Percentiles rank a stretch among this genome's conserved stretches.
phyloP scores from a whole-genome alignment of 1,284 basidiomycete genomes.

The Microbotryum scabiosae region DNA sequence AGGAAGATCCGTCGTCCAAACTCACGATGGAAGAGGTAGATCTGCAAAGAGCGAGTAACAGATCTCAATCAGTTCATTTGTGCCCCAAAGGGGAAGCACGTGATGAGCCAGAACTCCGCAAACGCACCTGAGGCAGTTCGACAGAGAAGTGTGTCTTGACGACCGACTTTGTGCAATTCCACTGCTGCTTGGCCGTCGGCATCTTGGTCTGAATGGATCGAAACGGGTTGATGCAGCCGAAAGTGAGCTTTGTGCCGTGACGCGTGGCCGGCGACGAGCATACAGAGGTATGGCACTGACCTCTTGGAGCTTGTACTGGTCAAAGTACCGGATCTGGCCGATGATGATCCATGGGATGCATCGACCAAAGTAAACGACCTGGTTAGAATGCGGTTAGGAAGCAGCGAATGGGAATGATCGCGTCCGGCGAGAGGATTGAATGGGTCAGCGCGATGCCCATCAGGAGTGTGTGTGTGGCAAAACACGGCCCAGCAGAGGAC shows the following conservation, averaged over 20 bases:
- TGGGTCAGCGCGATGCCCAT: too few relatives aligned
- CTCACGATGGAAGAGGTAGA: slow-evolving; percentile 82
- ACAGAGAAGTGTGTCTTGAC: slow-evolving; percentile 93
- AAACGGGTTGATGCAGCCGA: neutral
- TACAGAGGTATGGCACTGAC: neutral
- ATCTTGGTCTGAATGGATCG: slow-evolving; percentile 51
- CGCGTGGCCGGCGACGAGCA: neutral
- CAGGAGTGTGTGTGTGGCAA: too few relatives aligned
- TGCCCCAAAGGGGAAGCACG: neutral
- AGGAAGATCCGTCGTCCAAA: slow-evolving; percentile 37
- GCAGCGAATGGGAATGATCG: neutral
- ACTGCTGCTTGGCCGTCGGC: slow-evolving; percentile 73
- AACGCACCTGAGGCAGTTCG: slow-evolving; percentile 71
- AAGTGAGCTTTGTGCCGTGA: neutral
- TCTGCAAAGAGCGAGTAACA: slow-evolving; percentile 47
- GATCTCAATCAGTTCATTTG: neutral
- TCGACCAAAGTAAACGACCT: slow-evolving; percentile 96
- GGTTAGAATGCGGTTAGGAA: neutral
- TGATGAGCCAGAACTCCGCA: neutral
- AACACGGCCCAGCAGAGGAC: neutral
- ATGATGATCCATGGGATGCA: slow-evolving; percentile 93
- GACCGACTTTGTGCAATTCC: slow-evolving; percentile 93
- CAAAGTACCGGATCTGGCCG: slow-evolving; percentile 78
- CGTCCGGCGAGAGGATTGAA: neutral
- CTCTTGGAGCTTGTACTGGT: slow-evolving; percentile 81